phyloP scores from a whole-genome alignment of 2,329 filamentous ascomycete genomes.

The Stagonosporopsis tanaceti region DNA sequence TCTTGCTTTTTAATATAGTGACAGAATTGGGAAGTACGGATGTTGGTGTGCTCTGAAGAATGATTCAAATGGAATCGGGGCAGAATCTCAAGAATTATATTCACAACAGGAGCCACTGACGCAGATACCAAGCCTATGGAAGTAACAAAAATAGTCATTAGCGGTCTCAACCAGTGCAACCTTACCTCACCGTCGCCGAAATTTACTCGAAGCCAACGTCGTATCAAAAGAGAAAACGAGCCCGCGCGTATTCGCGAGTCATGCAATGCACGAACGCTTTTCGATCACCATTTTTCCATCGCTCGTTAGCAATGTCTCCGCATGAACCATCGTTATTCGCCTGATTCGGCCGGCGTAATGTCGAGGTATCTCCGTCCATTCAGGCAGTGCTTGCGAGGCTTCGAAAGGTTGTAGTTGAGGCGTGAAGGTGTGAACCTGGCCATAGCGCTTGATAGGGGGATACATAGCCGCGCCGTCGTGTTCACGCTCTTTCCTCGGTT shows the following conservation, averaged over 20 bases:
- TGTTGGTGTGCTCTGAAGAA: not conserved
- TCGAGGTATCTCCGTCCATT: not conserved
- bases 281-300: not conserved
- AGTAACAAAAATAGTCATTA: slow-evolving; percentile 1
- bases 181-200: slow-evolving; percentile 8
- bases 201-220: not conserved
- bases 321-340: not conserved
- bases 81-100: slow-evolving; percentile 2
- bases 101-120: not conserved
- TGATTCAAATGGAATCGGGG: not conserved
- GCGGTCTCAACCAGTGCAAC: not conserved
- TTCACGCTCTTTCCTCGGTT: slow-evolving; percentile 19
- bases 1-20: not conserved
- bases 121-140: not conserved
- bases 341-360: not conserved
- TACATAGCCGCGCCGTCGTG: slow-evolving; percentile 9
- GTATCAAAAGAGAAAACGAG: slow-evolving; percentile 17
- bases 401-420: not conserved
- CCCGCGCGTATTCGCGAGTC: slow-evolving; percentile 9
- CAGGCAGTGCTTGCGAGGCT: slow-evolving; percentile 7
- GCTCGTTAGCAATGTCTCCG: not conserved
- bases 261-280: not conserved
- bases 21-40: not conserved
- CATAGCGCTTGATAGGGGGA: not conserved
- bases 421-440: not conserved